These are phyloP conservation scores for Colletotrichum sp. DNA, from an alignment of 2,329 filamentous ascomycete species.

Conservation along the genomic window DNA sequence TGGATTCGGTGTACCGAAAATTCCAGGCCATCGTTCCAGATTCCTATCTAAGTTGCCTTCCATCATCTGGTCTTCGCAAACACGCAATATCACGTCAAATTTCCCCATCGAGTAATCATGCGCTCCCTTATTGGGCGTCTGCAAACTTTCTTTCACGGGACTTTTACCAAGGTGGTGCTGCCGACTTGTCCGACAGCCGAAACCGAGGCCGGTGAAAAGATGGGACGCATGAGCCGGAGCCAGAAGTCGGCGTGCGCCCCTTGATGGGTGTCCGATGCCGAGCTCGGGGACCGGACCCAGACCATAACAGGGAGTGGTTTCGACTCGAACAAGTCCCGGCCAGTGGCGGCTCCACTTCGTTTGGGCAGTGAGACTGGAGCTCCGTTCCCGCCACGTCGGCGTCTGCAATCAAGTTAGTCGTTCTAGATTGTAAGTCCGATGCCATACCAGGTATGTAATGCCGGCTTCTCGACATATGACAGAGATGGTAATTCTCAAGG, in stretches of 20 bases:
- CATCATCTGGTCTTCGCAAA: background rate
- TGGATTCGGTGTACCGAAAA: background rate
- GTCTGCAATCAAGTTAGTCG: background rate
- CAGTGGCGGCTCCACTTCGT: background rate
- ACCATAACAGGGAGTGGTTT: background rate
- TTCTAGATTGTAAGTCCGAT: background rate
- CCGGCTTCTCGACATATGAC: background rate
- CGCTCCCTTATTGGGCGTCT: background rate
- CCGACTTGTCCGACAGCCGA: background rate
- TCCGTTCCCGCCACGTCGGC: background rate
- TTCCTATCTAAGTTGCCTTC: background rate
- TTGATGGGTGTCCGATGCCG: background rate
- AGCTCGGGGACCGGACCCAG: background rate
- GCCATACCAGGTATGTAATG: background rate
- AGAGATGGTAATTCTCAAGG: background rate
- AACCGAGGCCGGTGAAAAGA: background rate
- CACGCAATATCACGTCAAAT: background rate
- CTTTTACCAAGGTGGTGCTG: background rate
- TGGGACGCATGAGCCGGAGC: background rate
- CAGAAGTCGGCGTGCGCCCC: background rate
- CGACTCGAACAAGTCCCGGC: background rate
- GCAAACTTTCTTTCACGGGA: background rate
- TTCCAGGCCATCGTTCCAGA: background rate
- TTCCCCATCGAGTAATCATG: background rate
- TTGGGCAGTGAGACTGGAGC: background rate